A percentile compares a stretch with the other conserved stretches of the same genome.
Conservation (phyloP, 345 rosid genomes). For the Geranium brycei region DNA sequence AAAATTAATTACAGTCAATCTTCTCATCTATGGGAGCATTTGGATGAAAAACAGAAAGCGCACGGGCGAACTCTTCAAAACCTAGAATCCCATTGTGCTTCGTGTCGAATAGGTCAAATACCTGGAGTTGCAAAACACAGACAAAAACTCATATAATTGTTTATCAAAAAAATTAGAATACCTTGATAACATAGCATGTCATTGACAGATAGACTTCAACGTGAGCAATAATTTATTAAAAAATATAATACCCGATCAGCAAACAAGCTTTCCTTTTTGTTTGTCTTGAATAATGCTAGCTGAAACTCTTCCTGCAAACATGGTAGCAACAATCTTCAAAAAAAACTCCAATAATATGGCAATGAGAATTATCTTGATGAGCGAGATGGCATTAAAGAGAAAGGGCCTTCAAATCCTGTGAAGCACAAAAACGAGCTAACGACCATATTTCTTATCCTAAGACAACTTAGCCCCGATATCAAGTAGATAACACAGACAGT, state of each 20-base stretch:
- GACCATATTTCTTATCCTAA: too few relatives aligned
- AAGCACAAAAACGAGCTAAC: neutral
- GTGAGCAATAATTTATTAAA: slow-evolving; percentile 2
- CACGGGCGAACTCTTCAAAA: slow-evolving; percentile 97
- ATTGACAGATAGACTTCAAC: neutral
- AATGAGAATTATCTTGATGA: neutral
- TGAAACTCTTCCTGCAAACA: slow-evolving; percentile 86
- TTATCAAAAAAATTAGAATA: neutral
- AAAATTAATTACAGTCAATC: slow-evolving; percentile 53
- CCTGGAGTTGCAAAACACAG: slow-evolving; percentile 32
- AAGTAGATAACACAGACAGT: neutral
- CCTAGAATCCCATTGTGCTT: slow-evolving; percentile 95
- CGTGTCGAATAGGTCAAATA: slow-evolving; percentile 89
- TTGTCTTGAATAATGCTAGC: slow-evolving; percentile 88
- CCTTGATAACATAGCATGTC: neutral
- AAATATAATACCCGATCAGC: slow-evolving; percentile 72
- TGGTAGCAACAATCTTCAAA: neutral
- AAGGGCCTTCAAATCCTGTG: neutral
- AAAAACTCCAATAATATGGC: neutral
- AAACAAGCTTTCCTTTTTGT: slow-evolving; percentile 94
- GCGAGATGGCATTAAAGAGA: neutral
- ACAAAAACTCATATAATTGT: neutral
- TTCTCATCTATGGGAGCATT: slow-evolving; percentile 90
- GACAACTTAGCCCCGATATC: neutral
- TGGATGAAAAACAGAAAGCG: slow-evolving; percentile 96